Conservation (phyloP, 2,329 filamentous ascomycete genomes). For the Calonectria pauciramosa region DNA sequence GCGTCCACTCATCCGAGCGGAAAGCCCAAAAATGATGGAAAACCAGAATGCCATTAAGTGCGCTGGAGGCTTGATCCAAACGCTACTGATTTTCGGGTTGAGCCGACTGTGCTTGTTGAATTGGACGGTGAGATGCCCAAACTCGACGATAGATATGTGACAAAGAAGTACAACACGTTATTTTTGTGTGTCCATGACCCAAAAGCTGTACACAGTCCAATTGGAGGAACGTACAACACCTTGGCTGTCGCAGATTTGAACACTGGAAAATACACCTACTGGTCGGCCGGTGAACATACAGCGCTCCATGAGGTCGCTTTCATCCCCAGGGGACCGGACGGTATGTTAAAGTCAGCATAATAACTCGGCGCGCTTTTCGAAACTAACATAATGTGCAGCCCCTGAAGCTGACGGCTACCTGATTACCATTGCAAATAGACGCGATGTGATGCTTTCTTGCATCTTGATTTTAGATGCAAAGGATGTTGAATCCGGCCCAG, state of each 20-base stretch:
- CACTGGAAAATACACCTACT: background rate
- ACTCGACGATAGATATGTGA: background rate
- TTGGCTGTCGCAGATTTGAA: background rate
- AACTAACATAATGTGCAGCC: background rate
- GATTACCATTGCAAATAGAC: background rate
- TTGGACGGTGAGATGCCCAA: slow-evolving; percentile 5
- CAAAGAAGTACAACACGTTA: background rate
- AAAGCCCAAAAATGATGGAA: background rate
- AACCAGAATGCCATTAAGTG: background rate
- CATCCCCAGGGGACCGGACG: background rate
- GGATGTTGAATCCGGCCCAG: background rate
- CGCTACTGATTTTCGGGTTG: background rate
- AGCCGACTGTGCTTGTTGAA: background rate
- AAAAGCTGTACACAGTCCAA: background rate
- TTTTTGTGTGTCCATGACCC: background rate
- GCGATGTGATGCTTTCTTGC: background rate
- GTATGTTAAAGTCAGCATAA: background rate
- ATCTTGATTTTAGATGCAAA: background rate
- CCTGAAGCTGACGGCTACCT: background rate
- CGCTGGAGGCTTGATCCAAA: background rate
- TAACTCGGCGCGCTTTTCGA: background rate
- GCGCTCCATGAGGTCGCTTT: background rate
- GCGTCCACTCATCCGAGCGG: background rate
- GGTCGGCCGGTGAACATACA: background rate
- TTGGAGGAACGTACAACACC: background rate